Conservation (phyloP, 2,329 filamentous ascomycete species). For the Fusarium proliferatum region DNA sequence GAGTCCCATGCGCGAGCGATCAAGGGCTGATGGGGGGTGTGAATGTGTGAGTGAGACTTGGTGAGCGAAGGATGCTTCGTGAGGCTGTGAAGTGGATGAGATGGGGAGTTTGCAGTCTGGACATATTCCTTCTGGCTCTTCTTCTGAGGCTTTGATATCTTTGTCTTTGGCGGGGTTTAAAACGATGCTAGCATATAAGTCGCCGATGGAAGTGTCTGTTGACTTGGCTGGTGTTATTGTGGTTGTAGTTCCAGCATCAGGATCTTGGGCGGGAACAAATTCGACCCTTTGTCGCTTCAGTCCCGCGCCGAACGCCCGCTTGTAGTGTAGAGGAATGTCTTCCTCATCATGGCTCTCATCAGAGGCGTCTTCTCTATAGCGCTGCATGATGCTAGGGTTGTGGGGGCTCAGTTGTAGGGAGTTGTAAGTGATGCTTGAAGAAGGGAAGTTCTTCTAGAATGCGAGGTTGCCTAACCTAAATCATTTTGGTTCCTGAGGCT, state of each 20-base stretch:
- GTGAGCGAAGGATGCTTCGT: slow-evolving; percentile 74
- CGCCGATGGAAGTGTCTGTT: slow-evolving; percentile 51
- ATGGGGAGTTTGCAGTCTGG: slow-evolving; percentile 52
- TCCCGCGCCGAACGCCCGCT: slow-evolving; percentile 66
- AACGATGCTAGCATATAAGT: slow-evolving; percentile 76
- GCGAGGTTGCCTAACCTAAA: slow-evolving; percentile 4
- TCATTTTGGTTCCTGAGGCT: background rate
- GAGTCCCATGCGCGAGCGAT: slow-evolving; percentile 77
- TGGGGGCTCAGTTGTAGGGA: background rate
- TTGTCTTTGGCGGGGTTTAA: slow-evolving; percentile 52
- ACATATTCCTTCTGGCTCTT: slow-evolving; percentile 45
- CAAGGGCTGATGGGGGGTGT: slow-evolving; percentile 77
- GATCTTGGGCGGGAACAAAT: slow-evolving; percentile 66
- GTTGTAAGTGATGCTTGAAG: background rate
- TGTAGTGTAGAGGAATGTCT: slow-evolving; percentile 64
- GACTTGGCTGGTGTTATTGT: slow-evolving; percentile 32
- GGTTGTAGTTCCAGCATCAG: slow-evolving; percentile 43
- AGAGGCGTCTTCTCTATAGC: slow-evolving; percentile 39
- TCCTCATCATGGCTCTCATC: slow-evolving; percentile 52
- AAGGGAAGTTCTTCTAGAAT: slow-evolving; percentile 3
- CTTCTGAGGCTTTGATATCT: slow-evolving; percentile 8
- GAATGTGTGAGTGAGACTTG: slow-evolving; percentile 77
- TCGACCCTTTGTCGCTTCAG: slow-evolving; percentile 64
- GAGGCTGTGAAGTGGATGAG: slow-evolving; percentile 51
- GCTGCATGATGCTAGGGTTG: slow-evolving; percentile 40